Conservation (phyloP, 2,329 filamentous ascomycete species). For the Cadophora sp. region DNA sequence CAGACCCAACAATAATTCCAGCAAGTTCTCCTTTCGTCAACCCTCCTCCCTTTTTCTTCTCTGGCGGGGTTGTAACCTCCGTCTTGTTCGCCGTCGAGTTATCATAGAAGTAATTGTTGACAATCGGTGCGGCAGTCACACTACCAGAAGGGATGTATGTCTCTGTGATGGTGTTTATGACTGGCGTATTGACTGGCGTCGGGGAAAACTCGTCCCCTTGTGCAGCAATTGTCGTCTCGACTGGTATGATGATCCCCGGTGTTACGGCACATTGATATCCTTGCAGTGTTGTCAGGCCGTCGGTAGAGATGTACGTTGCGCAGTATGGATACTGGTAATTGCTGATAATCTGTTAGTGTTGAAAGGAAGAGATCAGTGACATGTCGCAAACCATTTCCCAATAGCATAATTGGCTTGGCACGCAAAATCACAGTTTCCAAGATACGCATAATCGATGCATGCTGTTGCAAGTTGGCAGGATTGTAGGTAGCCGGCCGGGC, state of each 20-base stretch:
- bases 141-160: background rate
- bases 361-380: background rate
- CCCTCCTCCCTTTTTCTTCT: background rate
- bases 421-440: background rate
- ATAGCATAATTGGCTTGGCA: background rate
- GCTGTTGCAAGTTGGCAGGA: conserved; percentile 48
- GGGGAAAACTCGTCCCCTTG: background rate
- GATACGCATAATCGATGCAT: conserved; percentile 41
- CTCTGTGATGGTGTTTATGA: background rate
- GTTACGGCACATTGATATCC: background rate
- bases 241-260: background rate
- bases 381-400: background rate
- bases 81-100: conserved; percentile 3
- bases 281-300: background rate
- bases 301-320: background rate
- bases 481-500: conserved; percentile 36
- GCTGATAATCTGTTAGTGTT: background rate
- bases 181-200: background rate
- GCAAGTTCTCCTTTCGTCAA: conserved; percentile 4
- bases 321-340: conserved; percentile 1
- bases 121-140: background rate
- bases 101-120: background rate
- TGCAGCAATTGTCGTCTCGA: background rate
- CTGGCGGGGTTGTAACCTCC: background rate
- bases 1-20: background rate